Evolutionary conservation across 179 eudicot genomes (phyloP).

Genomic region (Gypsophila paniculata): DNA sequence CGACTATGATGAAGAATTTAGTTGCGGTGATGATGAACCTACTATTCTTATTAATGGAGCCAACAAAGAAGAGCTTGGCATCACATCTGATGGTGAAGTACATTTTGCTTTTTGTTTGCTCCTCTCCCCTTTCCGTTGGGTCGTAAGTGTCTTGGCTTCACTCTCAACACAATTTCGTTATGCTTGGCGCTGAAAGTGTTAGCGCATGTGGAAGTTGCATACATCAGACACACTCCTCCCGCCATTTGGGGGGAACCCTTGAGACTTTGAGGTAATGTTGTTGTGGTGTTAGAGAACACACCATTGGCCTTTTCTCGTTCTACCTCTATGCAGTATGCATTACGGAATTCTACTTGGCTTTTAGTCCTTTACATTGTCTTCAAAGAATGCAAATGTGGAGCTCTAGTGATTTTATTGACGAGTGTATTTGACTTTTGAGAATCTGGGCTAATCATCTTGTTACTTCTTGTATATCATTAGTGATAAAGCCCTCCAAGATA

Average conservation of each 20-base stretch:
- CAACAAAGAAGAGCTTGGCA: constrained; percentile 48
- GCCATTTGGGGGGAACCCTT: too few relatives aligned
- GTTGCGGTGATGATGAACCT: constrained; percentile 54
- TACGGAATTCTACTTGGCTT: neutral
- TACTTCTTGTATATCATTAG: neutral
- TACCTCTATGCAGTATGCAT: neutral
- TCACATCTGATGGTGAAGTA: constrained; percentile 45
- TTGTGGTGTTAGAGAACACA: neutral
- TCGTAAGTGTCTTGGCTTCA: too few relatives aligned
- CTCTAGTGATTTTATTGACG: too few relatives aligned
- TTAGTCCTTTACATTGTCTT: neutral
- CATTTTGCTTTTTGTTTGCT: neutral
- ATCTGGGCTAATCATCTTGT: neutral
- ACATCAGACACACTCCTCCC: too few relatives aligned
- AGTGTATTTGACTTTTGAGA: neutral
- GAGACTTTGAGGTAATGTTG: too few relatives aligned
- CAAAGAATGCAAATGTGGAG: neutral
- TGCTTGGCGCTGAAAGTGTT: too few relatives aligned
- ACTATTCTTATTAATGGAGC: constrained; percentile 30
- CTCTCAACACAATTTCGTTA: too few relatives aligned
- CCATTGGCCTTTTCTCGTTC: constrained; percentile 2
- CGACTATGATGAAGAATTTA: constrained; percentile 51
- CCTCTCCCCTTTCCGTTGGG: neutral
- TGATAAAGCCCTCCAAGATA: neutral
- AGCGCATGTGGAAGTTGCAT: too few relatives aligned